A percentile compares a stretch with the other conserved stretches of the same genome.
Evolutionary conservation across 208 protist species (phyloP).

Genomic region (Wallacemonas rigidus): DNA sequence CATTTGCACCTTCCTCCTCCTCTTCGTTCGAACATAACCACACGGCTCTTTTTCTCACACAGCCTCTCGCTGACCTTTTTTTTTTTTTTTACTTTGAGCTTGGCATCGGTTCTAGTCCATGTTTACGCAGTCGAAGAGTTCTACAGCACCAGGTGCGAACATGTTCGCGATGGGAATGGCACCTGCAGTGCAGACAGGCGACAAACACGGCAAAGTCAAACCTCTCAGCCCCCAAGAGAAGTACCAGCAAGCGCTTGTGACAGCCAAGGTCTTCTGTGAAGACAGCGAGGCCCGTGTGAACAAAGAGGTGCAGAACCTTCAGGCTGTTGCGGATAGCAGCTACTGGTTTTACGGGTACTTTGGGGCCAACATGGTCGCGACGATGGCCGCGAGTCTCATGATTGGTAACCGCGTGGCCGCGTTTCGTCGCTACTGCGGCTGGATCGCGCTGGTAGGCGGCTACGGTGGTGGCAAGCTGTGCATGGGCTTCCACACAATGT

Average conservation of each 20-base stretch:
- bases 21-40: no score
- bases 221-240: conserved; percentile 58
- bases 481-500: conserved; percentile 54
- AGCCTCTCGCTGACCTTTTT: neutral
- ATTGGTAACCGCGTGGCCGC: conserved; percentile 69
- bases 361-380: conserved; percentile 61
- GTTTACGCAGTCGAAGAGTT: conserved; percentile 35
- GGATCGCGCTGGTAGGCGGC: conserved; percentile 70
- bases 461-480: conserved; percentile 83
- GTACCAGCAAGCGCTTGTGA: conserved; percentile 71
- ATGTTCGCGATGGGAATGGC: conserved; percentile 14
- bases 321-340: conserved; percentile 65
- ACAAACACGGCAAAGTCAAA: conserved; percentile 12
- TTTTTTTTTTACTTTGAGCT: neutral
- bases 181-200: neutral
- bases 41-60: neutral
- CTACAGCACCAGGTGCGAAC: neutral
- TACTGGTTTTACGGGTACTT: conserved; percentile 91
- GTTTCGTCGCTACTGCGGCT: conserved; percentile 72
- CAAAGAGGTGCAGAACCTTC: conserved; percentile 57
- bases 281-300: conserved; percentile 58
- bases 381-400: conserved; percentile 67
- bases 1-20: no score
- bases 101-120: conserved; percentile 14
- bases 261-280: conserved; percentile 75